phyloP scores from a whole-genome alignment of 495 filamentous ascomycete species.

The Penicillium chermesinum region DNA sequence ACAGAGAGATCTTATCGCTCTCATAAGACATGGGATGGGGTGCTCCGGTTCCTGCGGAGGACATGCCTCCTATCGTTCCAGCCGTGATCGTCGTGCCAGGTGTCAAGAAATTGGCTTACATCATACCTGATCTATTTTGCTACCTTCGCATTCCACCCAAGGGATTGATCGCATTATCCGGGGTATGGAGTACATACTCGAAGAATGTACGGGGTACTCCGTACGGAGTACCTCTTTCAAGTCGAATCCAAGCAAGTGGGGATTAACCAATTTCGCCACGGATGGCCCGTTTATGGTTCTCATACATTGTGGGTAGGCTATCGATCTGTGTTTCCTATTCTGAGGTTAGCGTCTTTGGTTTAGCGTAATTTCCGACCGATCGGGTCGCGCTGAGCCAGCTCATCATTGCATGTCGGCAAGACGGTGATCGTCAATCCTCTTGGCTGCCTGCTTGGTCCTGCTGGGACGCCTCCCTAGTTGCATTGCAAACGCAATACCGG shows the following conservation, averaged over 20 bases:
- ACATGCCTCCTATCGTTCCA: not conserved
- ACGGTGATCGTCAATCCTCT: not conserved
- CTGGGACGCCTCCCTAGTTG: not conserved
- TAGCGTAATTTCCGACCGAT: too few relatives aligned
- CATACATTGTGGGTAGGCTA: too few relatives aligned
- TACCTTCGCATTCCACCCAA: not conserved
- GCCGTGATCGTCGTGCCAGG: not conserved
- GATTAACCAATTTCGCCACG: too few relatives aligned
- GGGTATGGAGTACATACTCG: not conserved
- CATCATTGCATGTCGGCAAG: not conserved
- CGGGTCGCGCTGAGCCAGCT: not conserved
- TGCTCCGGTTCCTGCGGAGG: not conserved
- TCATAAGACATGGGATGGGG: too few relatives aligned
- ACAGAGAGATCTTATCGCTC: too few relatives aligned
- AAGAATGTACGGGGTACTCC: too few relatives aligned
- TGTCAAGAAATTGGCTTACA: not conserved
- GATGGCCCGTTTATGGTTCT: too few relatives aligned
- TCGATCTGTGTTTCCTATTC: too few relatives aligned
- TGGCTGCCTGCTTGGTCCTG: not conserved
- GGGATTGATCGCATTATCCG: not conserved
- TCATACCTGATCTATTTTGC: too few relatives aligned
- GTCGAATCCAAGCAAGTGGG: too few relatives aligned
- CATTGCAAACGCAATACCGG: not conserved
- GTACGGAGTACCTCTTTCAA: too few relatives aligned
- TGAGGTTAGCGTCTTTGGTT: too few relatives aligned